phyloP scores from a whole-genome alignment of 352 stramenopile genomes.

The Phytophthora ramorum region DNA sequence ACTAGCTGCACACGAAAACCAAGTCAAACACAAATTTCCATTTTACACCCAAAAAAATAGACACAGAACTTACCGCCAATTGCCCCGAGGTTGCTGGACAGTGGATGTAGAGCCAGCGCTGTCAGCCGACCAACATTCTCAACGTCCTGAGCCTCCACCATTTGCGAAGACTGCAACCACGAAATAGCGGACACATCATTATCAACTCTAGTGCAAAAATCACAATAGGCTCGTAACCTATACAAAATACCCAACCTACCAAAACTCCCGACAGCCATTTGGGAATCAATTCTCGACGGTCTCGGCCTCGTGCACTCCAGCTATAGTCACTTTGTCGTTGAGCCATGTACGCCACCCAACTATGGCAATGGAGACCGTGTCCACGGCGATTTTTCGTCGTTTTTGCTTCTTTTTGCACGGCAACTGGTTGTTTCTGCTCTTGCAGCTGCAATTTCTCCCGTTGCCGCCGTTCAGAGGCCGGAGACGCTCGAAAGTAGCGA shows the following conservation, averaged over 20 bases:
- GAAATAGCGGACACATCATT: not conserved
- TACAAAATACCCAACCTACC: slow-evolving; percentile 22
- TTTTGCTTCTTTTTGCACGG: slow-evolving; percentile 2
- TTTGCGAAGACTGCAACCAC: slow-evolving; percentile 32
- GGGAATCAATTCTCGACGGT: slow-evolving; percentile 34
- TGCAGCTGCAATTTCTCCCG: slow-evolving; percentile 33
- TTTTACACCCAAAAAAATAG: not conserved
- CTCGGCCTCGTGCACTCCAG: slow-evolving; percentile 38
- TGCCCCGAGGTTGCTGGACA: slow-evolving; percentile 39
- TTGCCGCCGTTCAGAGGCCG: slow-evolving; percentile 16
- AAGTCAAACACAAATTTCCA: not conserved
- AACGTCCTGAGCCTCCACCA: slow-evolving; percentile 32
- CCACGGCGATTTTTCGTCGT: slow-evolving; percentile 15
- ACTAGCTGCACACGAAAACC: slow-evolving; percentile 24
- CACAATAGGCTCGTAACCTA: not conserved
- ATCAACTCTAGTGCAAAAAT: not conserved
- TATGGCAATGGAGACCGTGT: slow-evolving; percentile 10
- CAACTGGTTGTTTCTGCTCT: slow-evolving; percentile 23
- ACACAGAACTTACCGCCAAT: slow-evolving; percentile 35
- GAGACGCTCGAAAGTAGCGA: slow-evolving; percentile 58
- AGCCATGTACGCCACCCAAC: slow-evolving; percentile 39
- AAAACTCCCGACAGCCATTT: slow-evolving; percentile 34
- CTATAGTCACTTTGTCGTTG: slow-evolving; percentile 42
- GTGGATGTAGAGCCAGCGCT: slow-evolving; percentile 38
- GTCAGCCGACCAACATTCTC: slow-evolving; percentile 31